phyloP scores from a whole-genome alignment of 2,329 filamentous ascomycete species.

The Knufia petricola region DNA sequence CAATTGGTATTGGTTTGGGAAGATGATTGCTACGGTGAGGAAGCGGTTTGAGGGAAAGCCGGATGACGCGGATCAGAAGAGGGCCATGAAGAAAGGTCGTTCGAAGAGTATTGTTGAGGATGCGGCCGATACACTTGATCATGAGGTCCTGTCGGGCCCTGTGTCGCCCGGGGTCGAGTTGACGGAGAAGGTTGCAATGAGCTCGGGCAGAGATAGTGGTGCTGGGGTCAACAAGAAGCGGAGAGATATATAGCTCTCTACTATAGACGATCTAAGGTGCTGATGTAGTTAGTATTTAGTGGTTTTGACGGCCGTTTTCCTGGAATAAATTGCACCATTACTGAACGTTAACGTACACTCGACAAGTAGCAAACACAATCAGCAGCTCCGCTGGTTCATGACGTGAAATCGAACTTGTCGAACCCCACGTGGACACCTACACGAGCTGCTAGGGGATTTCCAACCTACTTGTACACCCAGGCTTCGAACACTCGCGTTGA shows the following conservation, averaged over 20 bases:
- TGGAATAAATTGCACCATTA: too few relatives aligned
- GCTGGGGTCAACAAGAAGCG: conserved; percentile 4
- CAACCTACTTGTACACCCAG: too few relatives aligned
- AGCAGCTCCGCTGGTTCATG: too few relatives aligned
- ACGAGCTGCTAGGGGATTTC: too few relatives aligned
- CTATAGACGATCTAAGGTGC: too few relatives aligned
- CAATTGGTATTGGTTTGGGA: conserved; percentile 58
- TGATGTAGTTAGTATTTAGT: too few relatives aligned
- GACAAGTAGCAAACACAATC: too few relatives aligned
- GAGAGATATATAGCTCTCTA: conserved; percentile 4
- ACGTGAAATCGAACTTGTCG: too few relatives aligned
- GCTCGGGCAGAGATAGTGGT: conserved; percentile 2
- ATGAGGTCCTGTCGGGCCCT: conserved; percentile 21
- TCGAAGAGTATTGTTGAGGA: conserved; percentile 21
- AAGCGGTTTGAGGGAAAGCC: conserved; percentile 49
- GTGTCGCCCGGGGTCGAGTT: conserved; percentile 12
- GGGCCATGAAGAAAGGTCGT: conserved; percentile 15
- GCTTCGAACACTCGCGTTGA: too few relatives aligned
- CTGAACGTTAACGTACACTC: too few relatives aligned
- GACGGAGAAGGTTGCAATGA: conserved; percentile 3
- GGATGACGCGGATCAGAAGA: conserved; percentile 22
- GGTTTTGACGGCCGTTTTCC: too few relatives aligned
- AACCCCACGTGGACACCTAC: too few relatives aligned
- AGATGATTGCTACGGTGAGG: conserved; percentile 57
- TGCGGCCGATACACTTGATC: conserved; percentile 22